Evolutionary conservation across 805 yeast genomes (phyloP), one percentile per base, ranked within the genome.

Genomic region (Saturnispora sekii): DNA sequence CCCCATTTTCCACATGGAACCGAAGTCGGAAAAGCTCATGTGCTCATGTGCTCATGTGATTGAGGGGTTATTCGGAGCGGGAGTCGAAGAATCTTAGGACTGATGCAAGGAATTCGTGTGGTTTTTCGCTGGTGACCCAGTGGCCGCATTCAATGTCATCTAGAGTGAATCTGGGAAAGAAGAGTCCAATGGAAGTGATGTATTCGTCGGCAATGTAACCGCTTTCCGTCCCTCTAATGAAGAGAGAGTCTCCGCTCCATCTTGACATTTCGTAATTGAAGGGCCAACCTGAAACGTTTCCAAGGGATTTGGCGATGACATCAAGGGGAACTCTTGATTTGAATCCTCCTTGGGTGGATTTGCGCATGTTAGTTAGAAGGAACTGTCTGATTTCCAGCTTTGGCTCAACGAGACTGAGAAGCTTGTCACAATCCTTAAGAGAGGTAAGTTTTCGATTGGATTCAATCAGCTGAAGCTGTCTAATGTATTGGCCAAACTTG

Each of bases 41-140:
- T n/a, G 43, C 31, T 40, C 37, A 32, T 34, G 15, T 15, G 37
- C 37, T 34, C 37, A 34, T 21, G 37, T 16, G 8, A 35, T 29
- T 35, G n/a, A n/a, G n/a, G 5, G 10, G 26, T 18, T 26, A 18
- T 21, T 32, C 10, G 12, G 32, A 17, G 15, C 21, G 14, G 33
- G 31, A 38, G 15, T 36, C 44, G 10, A 45, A 10, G 64, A 79
- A 89, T 28, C 81, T 82, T 28, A 68, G 70, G 12, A 84, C 76
- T 6, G 66, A 63, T 3, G 70, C 75, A 18, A 85, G 67, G 51
- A 90, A 87, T 56, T 81, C 94, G 7, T 67, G 54, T 1, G 97
- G 96, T 52, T 82, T 81, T 57, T 90, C 97, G 35, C 86, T 77
- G 51, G 86, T 86, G 12, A 89, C 75, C 96, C 97, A 90, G 62